A percentile compares a stretch with the other conserved stretches of the same genome.
Evolutionary conservation across 2,329 filamentous ascomycete genomes (phyloP).

Genomic region (Seiridium cupressi): DNA sequence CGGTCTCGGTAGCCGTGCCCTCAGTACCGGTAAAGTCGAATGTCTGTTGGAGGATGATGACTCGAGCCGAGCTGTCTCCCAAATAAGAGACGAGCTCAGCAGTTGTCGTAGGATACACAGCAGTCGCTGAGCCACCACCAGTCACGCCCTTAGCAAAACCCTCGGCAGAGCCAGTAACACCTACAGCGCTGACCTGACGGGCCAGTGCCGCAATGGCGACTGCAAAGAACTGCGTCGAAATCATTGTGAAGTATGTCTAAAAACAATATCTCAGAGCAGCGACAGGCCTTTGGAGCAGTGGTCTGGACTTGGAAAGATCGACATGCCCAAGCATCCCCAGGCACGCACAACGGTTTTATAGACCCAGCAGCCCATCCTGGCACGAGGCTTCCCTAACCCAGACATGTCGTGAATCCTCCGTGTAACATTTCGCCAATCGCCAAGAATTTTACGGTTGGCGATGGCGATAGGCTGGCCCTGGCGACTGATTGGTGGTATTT

Average conservation of each 20-base stretch:
- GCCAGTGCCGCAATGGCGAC: background rate
- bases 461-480: background rate
- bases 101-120: constrained; percentile 52
- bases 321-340: background rate
- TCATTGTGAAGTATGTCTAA: background rate
- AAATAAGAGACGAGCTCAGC: constrained; percentile 60
- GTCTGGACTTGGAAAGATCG: background rate
- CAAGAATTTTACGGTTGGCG: background rate
- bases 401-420: background rate
- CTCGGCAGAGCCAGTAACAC: constrained; percentile 36
- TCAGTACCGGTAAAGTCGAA: constrained; percentile 56
- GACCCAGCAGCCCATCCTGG: background rate
- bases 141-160: constrained; percentile 52
- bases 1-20: constrained; percentile 48
- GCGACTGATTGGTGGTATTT: constrained; percentile 9
- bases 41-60: constrained; percentile 57
- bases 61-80: constrained; percentile 48
- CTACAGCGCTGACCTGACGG: constrained; percentile 15
- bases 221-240: background rate
- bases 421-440: background rate
- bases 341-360: background rate
- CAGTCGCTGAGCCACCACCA: constrained; percentile 53
- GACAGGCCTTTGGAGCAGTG: background rate
- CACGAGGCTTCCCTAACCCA: background rate
- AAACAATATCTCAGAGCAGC: background rate